These are phyloP conservation scores for Symbiodinium natans DNA, from an alignment of 73 alveolate species.

Conservation along the genomic window DNA sequence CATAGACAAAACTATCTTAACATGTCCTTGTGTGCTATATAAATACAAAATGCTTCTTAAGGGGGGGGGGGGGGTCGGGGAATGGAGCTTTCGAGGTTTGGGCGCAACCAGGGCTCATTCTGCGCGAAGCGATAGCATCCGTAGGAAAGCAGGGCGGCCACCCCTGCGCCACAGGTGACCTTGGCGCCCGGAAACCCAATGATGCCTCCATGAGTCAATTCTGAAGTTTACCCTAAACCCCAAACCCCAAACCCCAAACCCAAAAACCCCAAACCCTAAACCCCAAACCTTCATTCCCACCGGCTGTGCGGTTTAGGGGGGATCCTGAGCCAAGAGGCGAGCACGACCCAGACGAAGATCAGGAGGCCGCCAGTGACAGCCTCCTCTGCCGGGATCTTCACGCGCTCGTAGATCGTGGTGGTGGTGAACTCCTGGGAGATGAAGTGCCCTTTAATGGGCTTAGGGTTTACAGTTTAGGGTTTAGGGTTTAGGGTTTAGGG, in stretches of 20 bases:
- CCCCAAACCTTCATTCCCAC: neutral
- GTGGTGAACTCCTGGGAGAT: conserved; percentile 24
- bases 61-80: no score
- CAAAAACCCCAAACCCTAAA: neutral
- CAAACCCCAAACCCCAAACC: neutral
- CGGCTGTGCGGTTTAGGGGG: no score
- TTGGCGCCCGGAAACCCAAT: neutral
- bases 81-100: no score
- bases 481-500: no score
- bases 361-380: conserved; percentile 12
- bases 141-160: conserved; percentile 28
- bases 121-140: conserved; percentile 20
- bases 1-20: no score
- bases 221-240: neutral
- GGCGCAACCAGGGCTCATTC: no score
- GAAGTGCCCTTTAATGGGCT: no score
- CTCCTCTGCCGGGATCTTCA: conserved; percentile 27
- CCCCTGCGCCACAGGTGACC: conserved; percentile 27
- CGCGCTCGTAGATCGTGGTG: conserved; percentile 10
- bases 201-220: no score
- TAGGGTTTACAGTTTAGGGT: no score
- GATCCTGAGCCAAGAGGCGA: neutral
- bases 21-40: no score
- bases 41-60: no score
- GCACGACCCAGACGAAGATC: conserved; percentile 18